phyloP scores from a whole-genome alignment of 345 rosid species.

The Populus simonii region DNA sequence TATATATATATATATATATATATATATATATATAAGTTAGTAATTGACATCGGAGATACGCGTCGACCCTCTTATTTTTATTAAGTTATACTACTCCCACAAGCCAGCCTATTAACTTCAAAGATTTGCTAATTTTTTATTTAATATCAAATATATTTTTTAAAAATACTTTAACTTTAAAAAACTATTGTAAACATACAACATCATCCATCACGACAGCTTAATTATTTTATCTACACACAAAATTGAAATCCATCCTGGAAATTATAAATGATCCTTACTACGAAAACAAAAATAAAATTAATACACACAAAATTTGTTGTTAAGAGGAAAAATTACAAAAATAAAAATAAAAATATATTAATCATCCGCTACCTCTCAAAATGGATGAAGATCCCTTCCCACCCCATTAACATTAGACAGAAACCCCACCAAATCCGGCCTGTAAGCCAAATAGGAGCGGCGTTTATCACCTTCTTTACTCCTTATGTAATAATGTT shows the following conservation, averaged over 20 bases:
- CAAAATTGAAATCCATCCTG: background rate
- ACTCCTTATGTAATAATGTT: conserved; percentile 9
- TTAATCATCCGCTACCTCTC: conserved; percentile 22
- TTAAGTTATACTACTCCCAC: too few species aligned
- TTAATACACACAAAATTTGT: background rate
- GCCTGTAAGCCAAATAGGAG: too few species aligned
- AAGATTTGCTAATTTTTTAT: too few species aligned
- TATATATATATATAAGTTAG: too few species aligned
- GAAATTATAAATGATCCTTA: background rate
- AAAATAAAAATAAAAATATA: too few species aligned
- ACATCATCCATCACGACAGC: background rate
- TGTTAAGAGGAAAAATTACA: background rate
- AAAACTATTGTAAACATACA: too few species aligned
- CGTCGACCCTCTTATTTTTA: too few species aligned
- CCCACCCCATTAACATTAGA: conserved; percentile 48
- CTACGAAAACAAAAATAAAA: background rate
- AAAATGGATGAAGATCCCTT: conserved; percentile 55
- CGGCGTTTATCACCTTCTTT: conserved; percentile 44
- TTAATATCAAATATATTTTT: too few species aligned
- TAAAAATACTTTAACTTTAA: too few species aligned
- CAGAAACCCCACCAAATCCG: conserved; percentile 52
- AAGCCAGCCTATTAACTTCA: too few species aligned
- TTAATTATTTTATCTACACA: background rate
- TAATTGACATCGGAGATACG: too few species aligned
- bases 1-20: too few species aligned